phyloP scores from a whole-genome alignment of 495 filamentous ascomycete genomes.

The Penicillium goetzii region DNA sequence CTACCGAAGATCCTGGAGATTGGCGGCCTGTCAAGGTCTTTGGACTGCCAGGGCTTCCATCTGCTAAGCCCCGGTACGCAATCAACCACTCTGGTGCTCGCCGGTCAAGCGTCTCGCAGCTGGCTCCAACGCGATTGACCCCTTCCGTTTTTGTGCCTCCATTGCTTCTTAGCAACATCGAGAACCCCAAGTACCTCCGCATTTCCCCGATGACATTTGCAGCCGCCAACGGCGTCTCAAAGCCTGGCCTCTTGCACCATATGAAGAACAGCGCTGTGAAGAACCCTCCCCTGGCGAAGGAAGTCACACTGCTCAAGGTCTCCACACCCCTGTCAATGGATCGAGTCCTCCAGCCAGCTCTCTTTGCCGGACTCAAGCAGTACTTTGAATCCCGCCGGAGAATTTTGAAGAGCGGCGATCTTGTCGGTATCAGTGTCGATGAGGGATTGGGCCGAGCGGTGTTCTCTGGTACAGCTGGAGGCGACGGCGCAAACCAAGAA shows the following conservation, averaged over 20 bases:
- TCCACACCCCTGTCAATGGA: slow-evolving; percentile 88
- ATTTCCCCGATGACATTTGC: slow-evolving; percentile 65
- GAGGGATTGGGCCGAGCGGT: slow-evolving; percentile 76
- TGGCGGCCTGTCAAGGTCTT: slow-evolving; percentile 86
- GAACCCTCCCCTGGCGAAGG: slow-evolving; percentile 84
- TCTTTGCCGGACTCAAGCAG: slow-evolving; percentile 81
- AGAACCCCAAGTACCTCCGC: slow-evolving; percentile 71
- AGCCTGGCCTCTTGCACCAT: slow-evolving; percentile 42
- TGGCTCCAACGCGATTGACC: slow-evolving; percentile 42
- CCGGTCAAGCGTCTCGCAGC: slow-evolving; percentile 57
- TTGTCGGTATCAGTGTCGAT: slow-evolving; percentile 86
- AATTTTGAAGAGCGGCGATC: slow-evolving; percentile 80
- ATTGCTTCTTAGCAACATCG: slow-evolving; percentile 81
- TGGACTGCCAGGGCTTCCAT: slow-evolving; percentile 73
- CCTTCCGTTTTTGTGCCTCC: slow-evolving; percentile 81
- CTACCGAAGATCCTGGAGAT: slow-evolving; percentile 51
- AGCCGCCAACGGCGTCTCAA: slow-evolving; percentile 35
- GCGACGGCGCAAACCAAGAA: slow-evolving; percentile 60
- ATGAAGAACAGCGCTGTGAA: slow-evolving; percentile 55
- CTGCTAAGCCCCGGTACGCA: slow-evolving; percentile 53
- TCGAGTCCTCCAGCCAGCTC: slow-evolving; percentile 74
- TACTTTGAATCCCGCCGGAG: slow-evolving; percentile 81
- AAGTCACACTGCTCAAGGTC: slow-evolving; percentile 88
- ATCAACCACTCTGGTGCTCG: slow-evolving; percentile 52
- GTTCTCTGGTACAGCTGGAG: slow-evolving; percentile 59